Conservation (phyloP, 192 early-diverging fungal genomes). For the Diversispora epigaea region DNA sequence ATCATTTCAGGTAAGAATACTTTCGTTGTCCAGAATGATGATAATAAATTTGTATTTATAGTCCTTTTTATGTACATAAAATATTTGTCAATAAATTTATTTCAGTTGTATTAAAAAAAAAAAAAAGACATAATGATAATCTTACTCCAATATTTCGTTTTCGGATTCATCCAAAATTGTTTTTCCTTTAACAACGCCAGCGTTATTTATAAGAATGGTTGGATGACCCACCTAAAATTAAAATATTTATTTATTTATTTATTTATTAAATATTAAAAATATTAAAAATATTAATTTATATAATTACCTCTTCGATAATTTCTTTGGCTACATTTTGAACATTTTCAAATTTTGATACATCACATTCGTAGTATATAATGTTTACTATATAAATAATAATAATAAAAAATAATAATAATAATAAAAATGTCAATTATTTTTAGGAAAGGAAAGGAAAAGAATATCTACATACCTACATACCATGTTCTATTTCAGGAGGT, state of each 20-base stretch:
- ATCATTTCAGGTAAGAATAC: conserved; percentile 77
- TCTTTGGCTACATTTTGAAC: conserved; percentile 51
- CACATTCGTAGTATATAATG: conserved; percentile 56
- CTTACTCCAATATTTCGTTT: conserved; percentile 57
- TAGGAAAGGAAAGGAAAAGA: not conserved
- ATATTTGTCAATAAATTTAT: not conserved
- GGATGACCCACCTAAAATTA: conserved; percentile 61
- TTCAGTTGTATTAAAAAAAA: not conserved
- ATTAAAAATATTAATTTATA: not conserved
- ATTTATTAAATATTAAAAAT: not conserved
- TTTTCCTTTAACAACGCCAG: conserved; percentile 69
- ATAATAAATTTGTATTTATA: conserved; percentile 69
- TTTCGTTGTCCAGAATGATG: conserved; percentile 73
- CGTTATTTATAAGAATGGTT: conserved; percentile 83
- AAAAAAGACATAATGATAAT: not conserved
- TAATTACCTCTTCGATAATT: conserved; percentile 44
- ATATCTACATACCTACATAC: not conserved
- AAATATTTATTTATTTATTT: not conserved
- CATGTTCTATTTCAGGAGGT: conserved; percentile 40
- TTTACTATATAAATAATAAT: conserved; percentile 36
- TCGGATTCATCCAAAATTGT: conserved; percentile 61
- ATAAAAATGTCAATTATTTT: not conserved
- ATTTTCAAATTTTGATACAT: conserved; percentile 50
- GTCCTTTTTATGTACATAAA: conserved; percentile 41
- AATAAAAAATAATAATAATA: not conserved